phyloP scores from a whole-genome alignment of 192 early-diverging fungal genomes.

The Coemansia sp. region DNA sequence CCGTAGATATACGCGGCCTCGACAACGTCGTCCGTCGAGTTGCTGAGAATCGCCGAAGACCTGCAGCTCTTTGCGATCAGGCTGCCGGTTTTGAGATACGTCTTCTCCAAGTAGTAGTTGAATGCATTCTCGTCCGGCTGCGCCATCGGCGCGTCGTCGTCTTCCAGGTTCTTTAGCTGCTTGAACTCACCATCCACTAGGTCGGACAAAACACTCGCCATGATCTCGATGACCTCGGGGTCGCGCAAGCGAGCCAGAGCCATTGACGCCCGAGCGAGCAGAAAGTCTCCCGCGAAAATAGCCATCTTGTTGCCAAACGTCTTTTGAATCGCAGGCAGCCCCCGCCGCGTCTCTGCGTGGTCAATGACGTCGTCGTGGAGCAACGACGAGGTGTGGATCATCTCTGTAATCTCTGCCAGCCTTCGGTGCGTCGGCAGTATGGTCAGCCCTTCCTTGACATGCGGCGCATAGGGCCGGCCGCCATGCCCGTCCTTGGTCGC shows the following conservation, averaged over 20 bases:
- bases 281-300: slow-evolving; percentile 91
- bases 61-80: slow-evolving; percentile 93
- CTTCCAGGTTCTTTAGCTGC: slow-evolving; percentile 80
- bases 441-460: slow-evolving; percentile 24
- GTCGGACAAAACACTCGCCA: slow-evolving; percentile 91
- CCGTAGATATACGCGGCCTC: slow-evolving; percentile 90
- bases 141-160: slow-evolving; percentile 48
- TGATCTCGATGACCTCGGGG: slow-evolving; percentile 90
- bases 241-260: slow-evolving; percentile 89
- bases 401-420: slow-evolving; percentile 95
- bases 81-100: slow-evolving; percentile 93
- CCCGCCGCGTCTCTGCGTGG: slow-evolving; percentile 71
- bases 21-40: slow-evolving; percentile 68
- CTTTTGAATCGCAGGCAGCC: slow-evolving; percentile 76
- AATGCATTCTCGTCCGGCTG: slow-evolving; percentile 60
- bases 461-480: slow-evolving; percentile 42
- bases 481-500: slow-evolving; percentile 32
- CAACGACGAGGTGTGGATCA: slow-evolving; percentile 97
- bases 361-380: slow-evolving; percentile 97
- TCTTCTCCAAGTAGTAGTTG: slow-evolving; percentile 94
- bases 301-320: slow-evolving; percentile 98
- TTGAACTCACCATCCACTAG: slow-evolving; percentile 98
- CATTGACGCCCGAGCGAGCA: slow-evolving; percentile 91
- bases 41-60: slow-evolving; percentile 85
- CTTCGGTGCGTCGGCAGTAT: slow-evolving; percentile 90